Percentiles rank a stretch among this genome's conserved stretches.
These are phyloP conservation scores for Coemansia sp. DNA, from an alignment of 192 early-diverging fungal genomes.

Conservation along the genomic window DNA sequence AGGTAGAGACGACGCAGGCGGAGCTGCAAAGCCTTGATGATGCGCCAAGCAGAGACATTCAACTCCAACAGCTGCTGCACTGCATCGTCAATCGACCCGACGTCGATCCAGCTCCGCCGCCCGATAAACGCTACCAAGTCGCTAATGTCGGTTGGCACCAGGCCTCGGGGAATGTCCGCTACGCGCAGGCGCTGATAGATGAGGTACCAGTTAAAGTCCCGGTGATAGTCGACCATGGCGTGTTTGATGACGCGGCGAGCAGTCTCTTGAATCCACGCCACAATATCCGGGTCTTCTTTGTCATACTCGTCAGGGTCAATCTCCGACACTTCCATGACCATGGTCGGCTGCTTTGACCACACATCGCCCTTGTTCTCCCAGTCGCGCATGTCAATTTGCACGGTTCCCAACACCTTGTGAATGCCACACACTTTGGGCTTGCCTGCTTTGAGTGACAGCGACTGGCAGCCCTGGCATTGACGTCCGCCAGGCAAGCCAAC, in stretches of 20 bases:
- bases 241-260: constrained; percentile 28
- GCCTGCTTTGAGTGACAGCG: constrained; percentile 6
- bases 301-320: constrained; percentile 50
- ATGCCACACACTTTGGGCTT: constrained; percentile 20
- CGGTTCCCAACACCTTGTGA: constrained; percentile 32
- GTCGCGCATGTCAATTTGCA: constrained; percentile 50
- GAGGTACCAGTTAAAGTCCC: constrained; percentile 53
- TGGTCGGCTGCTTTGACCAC: constrained; percentile 46
- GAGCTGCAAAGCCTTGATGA: constrained; percentile 40
- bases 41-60: constrained; percentile 27
- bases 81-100: constrained; percentile 23
- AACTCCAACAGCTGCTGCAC: constrained; percentile 33
- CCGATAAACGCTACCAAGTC: constrained; percentile 44
- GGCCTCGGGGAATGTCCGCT: constrained; percentile 29
- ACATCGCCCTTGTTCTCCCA: constrained; percentile 53
- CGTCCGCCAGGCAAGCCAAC: constrained; percentile 7
- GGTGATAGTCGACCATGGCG: constrained; percentile 42
- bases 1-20: constrained; percentile 42
- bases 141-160: constrained; percentile 23
- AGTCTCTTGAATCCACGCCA: constrained; percentile 42
- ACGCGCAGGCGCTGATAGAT: constrained; percentile 39
- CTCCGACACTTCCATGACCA: constrained; percentile 44
- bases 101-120: constrained; percentile 34
- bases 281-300: constrained; percentile 46
- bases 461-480: constrained; percentile 24